Evolutionary conservation across 768 basidiomycete genomes (phyloP).

Genomic region (Strobilomyces confusus): DNA sequence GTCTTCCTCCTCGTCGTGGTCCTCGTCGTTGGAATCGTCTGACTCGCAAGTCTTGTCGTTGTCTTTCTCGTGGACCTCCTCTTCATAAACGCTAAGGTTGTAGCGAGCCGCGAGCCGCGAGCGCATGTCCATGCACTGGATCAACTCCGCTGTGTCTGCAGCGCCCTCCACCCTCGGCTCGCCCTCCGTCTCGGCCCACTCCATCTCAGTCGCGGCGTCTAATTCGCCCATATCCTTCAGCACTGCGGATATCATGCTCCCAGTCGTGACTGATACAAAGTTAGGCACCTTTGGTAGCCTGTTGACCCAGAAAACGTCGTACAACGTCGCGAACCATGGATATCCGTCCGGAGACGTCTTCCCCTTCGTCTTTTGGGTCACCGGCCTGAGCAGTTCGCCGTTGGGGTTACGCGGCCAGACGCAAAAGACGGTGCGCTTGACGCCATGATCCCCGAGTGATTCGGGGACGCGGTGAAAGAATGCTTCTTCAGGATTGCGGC

Average conservation of each 20-base stretch:
- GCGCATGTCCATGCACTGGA: slow-evolving; percentile 6
- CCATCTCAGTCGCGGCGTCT: slow-evolving; percentile 9
- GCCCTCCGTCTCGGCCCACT: slow-evolving; percentile 23
- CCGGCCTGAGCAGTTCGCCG: slow-evolving; percentile 5
- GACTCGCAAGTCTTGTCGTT: too few relatives aligned
- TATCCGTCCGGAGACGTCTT: slow-evolving; percentile 20
- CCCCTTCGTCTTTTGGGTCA: not conserved
- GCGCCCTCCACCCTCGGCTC: slow-evolving; percentile 16
- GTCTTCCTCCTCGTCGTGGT: not conserved
- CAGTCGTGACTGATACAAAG: slow-evolving; percentile 6
- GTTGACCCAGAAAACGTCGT: slow-evolving; percentile 21
- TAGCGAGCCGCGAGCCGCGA: not conserved
- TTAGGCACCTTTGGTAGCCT: not conserved
- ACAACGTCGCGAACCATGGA: slow-evolving; percentile 28
- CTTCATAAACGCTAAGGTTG: too few relatives aligned
- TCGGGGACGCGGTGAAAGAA: slow-evolving; percentile 2
- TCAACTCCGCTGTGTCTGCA: slow-evolving; percentile 15
- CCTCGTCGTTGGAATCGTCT: not conserved
- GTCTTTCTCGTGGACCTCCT: not conserved
- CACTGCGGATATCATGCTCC: slow-evolving; percentile 17
- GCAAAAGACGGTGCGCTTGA: slow-evolving; percentile 22
- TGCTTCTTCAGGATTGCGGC: not conserved
- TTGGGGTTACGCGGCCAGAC: slow-evolving; percentile 24
- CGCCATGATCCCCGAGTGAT: not conserved
- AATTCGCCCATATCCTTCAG: slow-evolving; percentile 17